Evolutionary conservation across 2,329 filamentous ascomycete genomes (phyloP).

Genomic region (Lachnellula hyalina): DNA sequence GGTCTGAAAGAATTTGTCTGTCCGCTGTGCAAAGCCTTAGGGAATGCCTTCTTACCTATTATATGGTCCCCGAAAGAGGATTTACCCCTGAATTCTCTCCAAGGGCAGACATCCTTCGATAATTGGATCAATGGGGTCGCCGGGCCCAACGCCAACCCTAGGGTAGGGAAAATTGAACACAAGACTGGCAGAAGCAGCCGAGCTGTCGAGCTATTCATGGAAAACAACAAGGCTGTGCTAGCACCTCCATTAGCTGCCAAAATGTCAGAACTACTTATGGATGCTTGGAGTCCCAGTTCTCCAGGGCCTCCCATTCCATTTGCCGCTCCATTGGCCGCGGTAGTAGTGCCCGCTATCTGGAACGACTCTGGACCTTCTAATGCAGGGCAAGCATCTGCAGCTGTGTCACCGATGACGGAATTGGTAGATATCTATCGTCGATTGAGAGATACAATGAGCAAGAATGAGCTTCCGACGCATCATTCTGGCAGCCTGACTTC

Average conservation of each 20-base stretch:
- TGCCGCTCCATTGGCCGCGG: conserved; percentile 24
- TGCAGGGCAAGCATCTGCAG: conserved; percentile 34
- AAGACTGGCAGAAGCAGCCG: conserved; percentile 9
- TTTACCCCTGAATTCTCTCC: conserved; percentile 68
- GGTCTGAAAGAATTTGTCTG: conserved; percentile 86
- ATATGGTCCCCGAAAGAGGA: conserved; percentile 93
- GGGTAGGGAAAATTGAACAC: conserved; percentile 12
- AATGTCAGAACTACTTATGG: conserved; percentile 26
- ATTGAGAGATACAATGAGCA: conserved; percentile 51
- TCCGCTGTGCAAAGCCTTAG: conserved; percentile 91
- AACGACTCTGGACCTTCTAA: conserved; percentile 35
- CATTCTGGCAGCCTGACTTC: conserved; percentile 22
- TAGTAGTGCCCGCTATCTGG: conserved; percentile 22
- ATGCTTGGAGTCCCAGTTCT: conserved; percentile 28
- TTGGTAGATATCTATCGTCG: conserved; percentile 57
- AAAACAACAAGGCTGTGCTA: conserved; percentile 24
- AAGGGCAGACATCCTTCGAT: conserved; percentile 55
- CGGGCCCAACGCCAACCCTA: conserved; percentile 4
- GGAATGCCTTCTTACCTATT: conserved; percentile 90
- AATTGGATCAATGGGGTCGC: conserved; percentile 27
- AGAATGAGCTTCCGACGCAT: conserved; percentile 46
- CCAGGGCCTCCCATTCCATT: conserved; percentile 8
- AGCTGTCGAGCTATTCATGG: conserved; percentile 22
- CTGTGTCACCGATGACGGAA: conserved; percentile 42
- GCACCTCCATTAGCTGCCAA: conserved; percentile 18